Evolutionary conservation across 2,329 filamentous ascomycete genomes (phyloP).

Genomic region (Trichoderma arundinaceum): DNA sequence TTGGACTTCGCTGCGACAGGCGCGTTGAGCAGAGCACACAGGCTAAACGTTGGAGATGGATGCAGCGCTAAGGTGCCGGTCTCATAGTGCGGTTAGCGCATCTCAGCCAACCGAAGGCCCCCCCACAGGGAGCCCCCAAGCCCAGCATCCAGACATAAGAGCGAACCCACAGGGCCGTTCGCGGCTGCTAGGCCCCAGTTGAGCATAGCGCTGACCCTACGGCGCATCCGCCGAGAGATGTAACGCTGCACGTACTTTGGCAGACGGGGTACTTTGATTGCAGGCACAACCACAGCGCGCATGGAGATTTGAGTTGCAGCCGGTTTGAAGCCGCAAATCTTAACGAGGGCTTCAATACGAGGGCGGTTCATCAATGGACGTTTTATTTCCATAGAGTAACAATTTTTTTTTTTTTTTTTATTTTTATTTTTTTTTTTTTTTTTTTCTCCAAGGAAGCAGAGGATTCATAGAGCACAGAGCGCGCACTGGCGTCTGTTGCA

Average conservation of each 20-base stretch:
- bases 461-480: too few species aligned
- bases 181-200: conserved; percentile 23
- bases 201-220: conserved; percentile 26
- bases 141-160: background rate
- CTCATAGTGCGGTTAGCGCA: conserved; percentile 26
- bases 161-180: conserved; percentile 22
- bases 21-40: background rate
- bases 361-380: too few species aligned
- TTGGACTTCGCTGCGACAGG: background rate
- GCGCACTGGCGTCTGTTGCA: too few species aligned
- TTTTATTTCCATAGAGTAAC: too few species aligned
- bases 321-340: background rate
- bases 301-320: too few species aligned
- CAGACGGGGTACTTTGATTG: background rate
- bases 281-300: too few species aligned
- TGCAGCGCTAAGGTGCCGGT: conserved; percentile 25
- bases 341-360: background rate
- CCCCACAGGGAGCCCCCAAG: conserved; percentile 8
- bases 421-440: too few species aligned
- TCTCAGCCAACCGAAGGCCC: conserved; percentile 21
- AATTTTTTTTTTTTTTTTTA: too few species aligned
- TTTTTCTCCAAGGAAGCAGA: too few species aligned
- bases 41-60: conserved; percentile 22
- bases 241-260: conserved; percentile 13
- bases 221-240: background rate